Evolutionary conservation across 331 rosid genomes (phyloP).

Genomic region (Spiraea crenata): DNA sequence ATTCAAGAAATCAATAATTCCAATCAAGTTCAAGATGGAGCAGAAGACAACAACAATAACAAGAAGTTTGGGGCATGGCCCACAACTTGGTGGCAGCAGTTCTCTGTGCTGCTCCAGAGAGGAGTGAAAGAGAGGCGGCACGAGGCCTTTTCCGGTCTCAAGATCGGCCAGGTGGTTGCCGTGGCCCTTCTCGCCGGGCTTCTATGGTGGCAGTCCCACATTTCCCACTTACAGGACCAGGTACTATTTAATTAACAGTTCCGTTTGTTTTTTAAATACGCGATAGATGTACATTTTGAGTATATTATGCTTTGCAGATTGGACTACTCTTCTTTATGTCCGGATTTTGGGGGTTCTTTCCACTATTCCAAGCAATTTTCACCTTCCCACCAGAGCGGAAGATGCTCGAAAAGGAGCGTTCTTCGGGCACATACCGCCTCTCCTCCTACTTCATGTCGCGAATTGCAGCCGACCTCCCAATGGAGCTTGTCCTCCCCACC

Average conservation of each 20-base stretch:
- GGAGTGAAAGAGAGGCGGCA: slow-evolving; percentile 63
- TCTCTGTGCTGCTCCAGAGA: slow-evolving; percentile 54
- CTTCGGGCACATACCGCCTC: slow-evolving; percentile 69
- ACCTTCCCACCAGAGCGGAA: slow-evolving; percentile 62
- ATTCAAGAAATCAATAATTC: slow-evolving; percentile 24
- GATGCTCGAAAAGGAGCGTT: slow-evolving; percentile 68
- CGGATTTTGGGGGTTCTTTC: slow-evolving; percentile 63
- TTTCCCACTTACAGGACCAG: slow-evolving; percentile 62
- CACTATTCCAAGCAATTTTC: slow-evolving; percentile 62
- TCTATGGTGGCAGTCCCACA: slow-evolving; percentile 59
- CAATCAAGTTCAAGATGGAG: slow-evolving; percentile 18
- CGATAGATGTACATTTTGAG: no score
- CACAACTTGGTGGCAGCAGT: slow-evolving; percentile 73
- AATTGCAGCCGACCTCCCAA: slow-evolving; percentile 61
- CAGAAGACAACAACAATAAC: slow-evolving; percentile 24
- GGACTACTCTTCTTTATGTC: slow-evolving; percentile 63
- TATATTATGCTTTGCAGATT: slow-evolving; percentile 27
- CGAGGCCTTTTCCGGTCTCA: slow-evolving; percentile 54
- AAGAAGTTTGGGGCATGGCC: slow-evolving; percentile 47
- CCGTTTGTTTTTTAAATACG: no score
- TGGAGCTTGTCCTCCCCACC: slow-evolving; percentile 70
- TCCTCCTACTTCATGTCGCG: slow-evolving; percentile 68
- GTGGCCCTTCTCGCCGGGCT: slow-evolving; percentile 56
- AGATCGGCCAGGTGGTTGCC: slow-evolving; percentile 44
- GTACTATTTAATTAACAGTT: slow-evolving; percentile 22